Evolutionary conservation across 805 yeast genomes (phyloP).

Genomic region (Yarrowia sp.): DNA sequence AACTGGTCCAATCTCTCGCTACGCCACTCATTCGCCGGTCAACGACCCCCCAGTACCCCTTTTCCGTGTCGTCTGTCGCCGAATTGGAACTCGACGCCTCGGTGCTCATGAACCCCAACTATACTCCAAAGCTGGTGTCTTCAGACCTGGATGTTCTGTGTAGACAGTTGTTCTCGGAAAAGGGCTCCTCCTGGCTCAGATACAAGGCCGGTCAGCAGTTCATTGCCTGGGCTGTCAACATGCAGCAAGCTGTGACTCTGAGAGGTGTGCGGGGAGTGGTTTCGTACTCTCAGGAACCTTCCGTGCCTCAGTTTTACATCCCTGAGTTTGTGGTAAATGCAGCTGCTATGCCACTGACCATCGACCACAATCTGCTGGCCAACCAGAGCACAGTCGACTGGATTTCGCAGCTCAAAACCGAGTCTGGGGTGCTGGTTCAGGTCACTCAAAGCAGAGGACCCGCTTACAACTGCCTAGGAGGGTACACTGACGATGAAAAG

Average conservation of each 20-base stretch:
- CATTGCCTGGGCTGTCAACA: conserved; percentile 42
- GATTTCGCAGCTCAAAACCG: conserved; percentile 30
- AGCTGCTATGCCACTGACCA: neutral
- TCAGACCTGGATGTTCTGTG: conserved; percentile 43
- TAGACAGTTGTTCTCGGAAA: conserved; percentile 44
- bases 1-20: neutral
- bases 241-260: conserved; percentile 21
- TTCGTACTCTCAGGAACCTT: neutral
- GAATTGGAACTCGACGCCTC: conserved; percentile 45
- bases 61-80: conserved; percentile 8
- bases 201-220: conserved; percentile 44
- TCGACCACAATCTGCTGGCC: conserved; percentile 21
- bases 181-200: conserved; percentile 46
- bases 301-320: neutral
- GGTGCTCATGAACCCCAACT: conserved; percentile 44
- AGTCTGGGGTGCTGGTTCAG: conserved; percentile 29
- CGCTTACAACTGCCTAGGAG: conserved; percentile 14
- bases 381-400: conserved; percentile 35
- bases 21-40: conserved; percentile 17
- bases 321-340: conserved; percentile 19
- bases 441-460: conserved; percentile 18
- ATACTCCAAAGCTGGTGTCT: conserved; percentile 41
- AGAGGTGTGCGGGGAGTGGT: neutral
- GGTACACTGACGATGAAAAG: neutral
- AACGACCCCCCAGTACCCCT: conserved; percentile 14